These are phyloP conservation scores for Emydomyces testavorans DNA, from an alignment of 2,329 filamentous ascomycete genomes.

Conservation along the genomic window DNA sequence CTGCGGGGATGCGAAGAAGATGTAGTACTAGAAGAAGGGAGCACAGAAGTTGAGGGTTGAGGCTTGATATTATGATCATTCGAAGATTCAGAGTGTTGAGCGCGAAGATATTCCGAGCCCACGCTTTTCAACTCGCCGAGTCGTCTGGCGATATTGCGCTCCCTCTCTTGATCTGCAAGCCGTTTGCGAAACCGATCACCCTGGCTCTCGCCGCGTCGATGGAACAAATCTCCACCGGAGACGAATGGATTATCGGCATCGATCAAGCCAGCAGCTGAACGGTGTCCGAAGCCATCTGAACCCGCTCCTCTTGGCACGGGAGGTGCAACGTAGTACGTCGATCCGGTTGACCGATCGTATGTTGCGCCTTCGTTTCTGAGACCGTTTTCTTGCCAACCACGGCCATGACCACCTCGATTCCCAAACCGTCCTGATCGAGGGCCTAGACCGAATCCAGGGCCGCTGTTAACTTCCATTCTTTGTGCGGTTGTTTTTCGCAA, in stretches of 20 bases:
- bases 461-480: constrained; percentile 69
- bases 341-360: constrained; percentile 34
- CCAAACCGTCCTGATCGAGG: constrained; percentile 18
- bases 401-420: constrained; percentile 17
- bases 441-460: constrained; percentile 38
- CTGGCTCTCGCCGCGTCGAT: constrained; percentile 32
- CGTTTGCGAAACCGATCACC: constrained; percentile 35
- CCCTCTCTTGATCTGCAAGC: constrained; percentile 34
- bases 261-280: constrained; percentile 32
- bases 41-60: constrained; percentile 9
- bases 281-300: constrained; percentile 6
- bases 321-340: constrained; percentile 37
- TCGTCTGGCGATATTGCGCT: constrained; percentile 36
- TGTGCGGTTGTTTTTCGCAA: constrained; percentile 57
- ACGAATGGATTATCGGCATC: constrained; percentile 36
- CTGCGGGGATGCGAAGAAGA: neutral
- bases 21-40: no score
- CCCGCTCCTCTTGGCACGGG: constrained; percentile 21
- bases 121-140: constrained; percentile 28
- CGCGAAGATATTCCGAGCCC: constrained; percentile 37
- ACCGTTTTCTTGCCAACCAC: constrained; percentile 20
- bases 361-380: constrained; percentile 22
- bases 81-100: constrained; percentile 20
- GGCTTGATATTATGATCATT: neutral
- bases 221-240: constrained; percentile 23